These are phyloP conservation scores for Mucor circinelloides DNA, from an alignment of 371 early-diverging fungal genomes.

Conservation along the genomic window DNA sequence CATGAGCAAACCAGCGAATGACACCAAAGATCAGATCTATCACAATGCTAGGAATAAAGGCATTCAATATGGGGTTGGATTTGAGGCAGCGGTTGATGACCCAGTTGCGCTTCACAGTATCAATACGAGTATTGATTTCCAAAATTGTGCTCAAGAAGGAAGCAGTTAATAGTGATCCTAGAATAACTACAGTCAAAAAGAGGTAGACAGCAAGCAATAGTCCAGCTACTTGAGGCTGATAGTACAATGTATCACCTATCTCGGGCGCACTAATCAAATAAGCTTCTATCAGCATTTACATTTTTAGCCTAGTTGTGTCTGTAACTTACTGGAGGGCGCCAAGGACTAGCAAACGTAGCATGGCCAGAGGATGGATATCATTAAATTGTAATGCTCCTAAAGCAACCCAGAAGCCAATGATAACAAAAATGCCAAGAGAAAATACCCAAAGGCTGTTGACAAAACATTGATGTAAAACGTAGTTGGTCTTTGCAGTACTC, in stretches of 20 bases:
- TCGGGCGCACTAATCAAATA: slow-evolving; percentile 36
- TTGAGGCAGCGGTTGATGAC: slow-evolving; percentile 18
- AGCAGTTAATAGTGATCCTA: slow-evolving; percentile 35
- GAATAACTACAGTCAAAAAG: slow-evolving; percentile 32
- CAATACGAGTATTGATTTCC: slow-evolving; percentile 21
- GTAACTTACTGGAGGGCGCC: slow-evolving; percentile 55
- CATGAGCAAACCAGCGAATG: slow-evolving; percentile 10
- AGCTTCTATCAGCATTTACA: not conserved
- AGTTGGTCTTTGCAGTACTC: slow-evolving; percentile 30
- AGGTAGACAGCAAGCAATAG: slow-evolving; percentile 37
- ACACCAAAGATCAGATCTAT: slow-evolving; percentile 36
- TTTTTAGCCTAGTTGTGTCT: no score
- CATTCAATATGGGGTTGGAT: slow-evolving; percentile 14
- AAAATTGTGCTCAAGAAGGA: slow-evolving; percentile 45
- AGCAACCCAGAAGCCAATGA: slow-evolving; percentile 44
- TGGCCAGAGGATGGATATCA: slow-evolving; percentile 27
- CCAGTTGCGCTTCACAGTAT: slow-evolving; percentile 23
- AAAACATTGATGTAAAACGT: slow-evolving; percentile 34
- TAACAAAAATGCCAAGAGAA: slow-evolving; percentile 16
- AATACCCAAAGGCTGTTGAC: slow-evolving; percentile 36
- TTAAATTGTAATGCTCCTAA: slow-evolving; percentile 42
- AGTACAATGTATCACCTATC: slow-evolving; percentile 40
- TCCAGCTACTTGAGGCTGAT: slow-evolving; percentile 36
- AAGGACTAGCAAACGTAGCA: slow-evolving; percentile 36
- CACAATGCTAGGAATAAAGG: slow-evolving; percentile 29